These are phyloP conservation scores for Rhynchospora pubera DNA, from an alignment of 176 grass and related monocot species.

Conservation along the genomic window DNA sequence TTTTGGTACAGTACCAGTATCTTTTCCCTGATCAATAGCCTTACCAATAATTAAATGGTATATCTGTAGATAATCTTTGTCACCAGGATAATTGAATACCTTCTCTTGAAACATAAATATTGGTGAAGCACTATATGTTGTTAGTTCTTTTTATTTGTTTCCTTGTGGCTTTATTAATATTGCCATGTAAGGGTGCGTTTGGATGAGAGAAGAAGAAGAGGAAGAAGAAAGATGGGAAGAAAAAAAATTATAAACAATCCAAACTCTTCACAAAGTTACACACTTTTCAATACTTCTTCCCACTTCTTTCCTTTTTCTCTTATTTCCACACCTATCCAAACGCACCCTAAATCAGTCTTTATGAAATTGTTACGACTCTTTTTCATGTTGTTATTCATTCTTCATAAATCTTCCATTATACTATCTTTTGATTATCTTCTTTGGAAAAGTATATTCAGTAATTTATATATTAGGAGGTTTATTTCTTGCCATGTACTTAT, in stretches of 20 bases:
- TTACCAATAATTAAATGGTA: not conserved
- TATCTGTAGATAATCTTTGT: not conserved
- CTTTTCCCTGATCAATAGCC: not conserved
- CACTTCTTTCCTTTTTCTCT: too few species aligned
- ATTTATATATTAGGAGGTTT: not conserved
- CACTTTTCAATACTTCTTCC: too few species aligned
- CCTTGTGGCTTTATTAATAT: not conserved
- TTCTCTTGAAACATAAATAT: not conserved
- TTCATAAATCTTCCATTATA: not conserved
- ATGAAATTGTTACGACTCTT: not conserved
- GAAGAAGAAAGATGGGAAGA: too few species aligned
- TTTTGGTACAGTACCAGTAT: not conserved
- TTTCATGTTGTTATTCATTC: not conserved
- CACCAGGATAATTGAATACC: not conserved
- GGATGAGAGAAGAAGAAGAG: too few species aligned
- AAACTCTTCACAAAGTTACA: too few species aligned
- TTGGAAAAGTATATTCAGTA: not conserved
- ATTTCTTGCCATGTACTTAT: not conserved
- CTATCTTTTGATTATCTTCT: not conserved
- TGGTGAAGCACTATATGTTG: not conserved
- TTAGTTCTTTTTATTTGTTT: not conserved
- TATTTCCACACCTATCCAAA: too few species aligned
- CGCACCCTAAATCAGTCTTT: not conserved
- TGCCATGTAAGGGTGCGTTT: too few species aligned
- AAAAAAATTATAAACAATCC: too few species aligned